These are phyloP conservation scores for Colletotrichum tofieldiae DNA, from an alignment of 2,329 filamentous ascomycete species.

Conservation along the genomic window DNA sequence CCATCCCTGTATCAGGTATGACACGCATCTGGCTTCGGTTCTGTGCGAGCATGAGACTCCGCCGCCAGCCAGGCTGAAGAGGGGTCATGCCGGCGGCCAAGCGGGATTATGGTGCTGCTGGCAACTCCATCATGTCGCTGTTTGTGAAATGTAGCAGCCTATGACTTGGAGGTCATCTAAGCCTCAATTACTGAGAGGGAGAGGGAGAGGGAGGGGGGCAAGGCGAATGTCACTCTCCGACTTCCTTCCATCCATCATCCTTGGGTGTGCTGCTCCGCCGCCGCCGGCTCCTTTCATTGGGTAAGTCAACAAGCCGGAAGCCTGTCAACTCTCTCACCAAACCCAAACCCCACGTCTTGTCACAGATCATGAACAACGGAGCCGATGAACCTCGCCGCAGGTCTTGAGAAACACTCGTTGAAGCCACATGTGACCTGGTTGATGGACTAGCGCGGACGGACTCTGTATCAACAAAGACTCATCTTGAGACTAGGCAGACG, in stretches of 20 bases:
- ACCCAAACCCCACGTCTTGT: background rate
- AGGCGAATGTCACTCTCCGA: background rate
- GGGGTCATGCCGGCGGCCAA: background rate
- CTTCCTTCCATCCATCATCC: background rate
- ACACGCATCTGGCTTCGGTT: slow-evolving; percentile 9
- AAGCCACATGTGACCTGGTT: background rate
- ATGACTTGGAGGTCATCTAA: too few relatives aligned
- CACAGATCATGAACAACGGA: background rate
- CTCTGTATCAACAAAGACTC: background rate
- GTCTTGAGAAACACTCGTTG: background rate
- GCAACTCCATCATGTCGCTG: background rate
- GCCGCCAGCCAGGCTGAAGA: slow-evolving; percentile 4
- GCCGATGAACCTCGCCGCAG: background rate
- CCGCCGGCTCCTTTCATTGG: background rate
- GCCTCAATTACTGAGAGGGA: background rate
- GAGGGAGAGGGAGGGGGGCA: background rate
- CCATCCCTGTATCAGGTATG: slow-evolving; percentile 6
- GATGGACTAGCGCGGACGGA: background rate
- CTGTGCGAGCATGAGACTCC: slow-evolving; percentile 6
- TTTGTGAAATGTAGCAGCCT: background rate
- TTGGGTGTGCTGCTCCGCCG: background rate
- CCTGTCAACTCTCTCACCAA: background rate
- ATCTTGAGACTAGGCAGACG: background rate
- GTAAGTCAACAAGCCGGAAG: background rate
- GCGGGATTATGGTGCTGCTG: background rate